Conservation (phyloP, 257 asterid species). For the Sherardia arvensis region DNA sequence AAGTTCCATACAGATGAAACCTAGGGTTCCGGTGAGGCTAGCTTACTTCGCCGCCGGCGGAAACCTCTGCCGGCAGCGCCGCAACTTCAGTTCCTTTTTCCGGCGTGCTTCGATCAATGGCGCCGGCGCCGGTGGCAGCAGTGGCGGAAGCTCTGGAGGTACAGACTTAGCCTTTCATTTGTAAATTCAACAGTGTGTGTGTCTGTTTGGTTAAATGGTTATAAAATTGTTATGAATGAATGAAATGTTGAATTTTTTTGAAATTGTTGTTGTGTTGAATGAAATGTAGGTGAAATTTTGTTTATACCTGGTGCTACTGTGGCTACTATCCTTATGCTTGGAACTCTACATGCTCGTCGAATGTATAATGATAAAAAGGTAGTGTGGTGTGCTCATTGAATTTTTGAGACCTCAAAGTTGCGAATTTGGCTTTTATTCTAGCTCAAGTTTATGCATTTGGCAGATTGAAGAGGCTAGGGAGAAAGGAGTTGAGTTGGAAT, state of each 20-base stretch:
- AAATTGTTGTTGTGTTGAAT: too few relatives aligned
- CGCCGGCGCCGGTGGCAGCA: conserved; percentile 18
- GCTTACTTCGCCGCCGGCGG: conserved; percentile 23
- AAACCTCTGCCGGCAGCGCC: conserved; percentile 24
- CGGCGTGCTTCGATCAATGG: conserved; percentile 44
- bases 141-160: conserved; percentile 54
- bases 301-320: conserved; percentile 90
- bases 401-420: not conserved
- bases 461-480: conserved; percentile 74
- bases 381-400: not conserved
- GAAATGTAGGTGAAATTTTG: conserved; percentile 50
- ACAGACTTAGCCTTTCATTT: conserved; percentile 6
- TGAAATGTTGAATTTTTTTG: conserved; percentile 8
- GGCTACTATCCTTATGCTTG: conserved; percentile 91
- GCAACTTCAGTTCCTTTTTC: conserved; percentile 47
- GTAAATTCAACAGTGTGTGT: not conserved
- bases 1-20: conserved; percentile 34
- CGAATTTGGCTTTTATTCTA: not conserved
- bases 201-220: not conserved
- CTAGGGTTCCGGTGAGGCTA: conserved; percentile 29
- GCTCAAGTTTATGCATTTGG: conserved; percentile 13
- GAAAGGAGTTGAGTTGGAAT: conserved; percentile 69
- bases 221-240: not conserved
- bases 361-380: conserved; percentile 84
- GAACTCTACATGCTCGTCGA: conserved; percentile 91